phyloP scores from a whole-genome alignment of 352 stramenopile species.

The Pythium apleroticum region DNA sequence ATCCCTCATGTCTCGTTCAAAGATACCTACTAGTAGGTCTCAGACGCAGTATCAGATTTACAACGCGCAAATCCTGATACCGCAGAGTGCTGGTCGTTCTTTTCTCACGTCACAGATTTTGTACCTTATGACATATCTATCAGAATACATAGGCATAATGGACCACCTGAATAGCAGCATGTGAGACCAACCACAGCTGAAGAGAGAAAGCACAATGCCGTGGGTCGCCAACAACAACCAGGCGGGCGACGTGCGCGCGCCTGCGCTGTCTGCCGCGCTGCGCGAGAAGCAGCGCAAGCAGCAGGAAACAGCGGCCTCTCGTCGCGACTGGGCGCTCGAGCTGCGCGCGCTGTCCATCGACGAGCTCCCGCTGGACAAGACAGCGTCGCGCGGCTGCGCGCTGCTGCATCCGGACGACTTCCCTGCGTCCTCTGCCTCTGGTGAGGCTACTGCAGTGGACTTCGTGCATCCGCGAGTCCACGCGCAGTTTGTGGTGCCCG shows the following conservation, averaged over 20 bases:
- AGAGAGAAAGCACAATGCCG: constrained; percentile 53
- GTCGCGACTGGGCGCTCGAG: constrained; percentile 33
- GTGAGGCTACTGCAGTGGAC: constrained; percentile 21
- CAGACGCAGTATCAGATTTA: background rate
- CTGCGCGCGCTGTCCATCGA: constrained; percentile 51
- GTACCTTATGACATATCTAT: background rate
- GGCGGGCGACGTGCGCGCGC: constrained; percentile 72
- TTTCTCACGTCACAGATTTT: constrained; percentile 2
- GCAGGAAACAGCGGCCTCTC: constrained; percentile 16
- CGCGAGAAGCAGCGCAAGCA: constrained; percentile 50
- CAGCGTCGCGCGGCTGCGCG: constrained; percentile 46
- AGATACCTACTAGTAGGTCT: too few species aligned
- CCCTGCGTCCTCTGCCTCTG: constrained; percentile 22
- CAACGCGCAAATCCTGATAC: background rate
- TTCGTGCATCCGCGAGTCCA: constrained; percentile 68
- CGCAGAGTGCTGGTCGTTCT: background rate
- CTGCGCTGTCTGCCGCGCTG: constrained; percentile 58
- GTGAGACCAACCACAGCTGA: background rate
- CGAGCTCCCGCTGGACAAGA: constrained; percentile 28
- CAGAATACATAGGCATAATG: constrained; percentile 9
- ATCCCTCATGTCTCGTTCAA: background rate
- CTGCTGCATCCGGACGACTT: constrained; percentile 67
- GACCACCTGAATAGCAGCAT: constrained; percentile 12
- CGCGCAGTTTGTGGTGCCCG: constrained; percentile 74
- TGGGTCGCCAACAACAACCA: constrained; percentile 89